Evolutionary conservation across 176 grass and related monocot species (phyloP).

Genomic region (Oryza punctata): DNA sequence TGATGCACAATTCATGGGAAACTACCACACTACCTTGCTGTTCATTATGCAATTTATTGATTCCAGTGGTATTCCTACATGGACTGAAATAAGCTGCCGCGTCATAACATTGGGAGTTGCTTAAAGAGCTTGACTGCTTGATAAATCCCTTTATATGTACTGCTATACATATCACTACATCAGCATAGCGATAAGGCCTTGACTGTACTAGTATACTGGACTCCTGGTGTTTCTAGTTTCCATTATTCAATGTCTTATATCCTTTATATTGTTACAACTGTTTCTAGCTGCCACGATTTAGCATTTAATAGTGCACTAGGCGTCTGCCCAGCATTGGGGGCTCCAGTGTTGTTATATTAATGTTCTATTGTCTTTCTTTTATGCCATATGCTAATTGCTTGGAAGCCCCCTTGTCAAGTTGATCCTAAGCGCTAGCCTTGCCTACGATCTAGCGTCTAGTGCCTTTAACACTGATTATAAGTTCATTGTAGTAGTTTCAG

Average conservation of each 20-base stretch:
- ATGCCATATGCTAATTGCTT: background rate
- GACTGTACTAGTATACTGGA: background rate
- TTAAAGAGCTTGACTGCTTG: slow-evolving; percentile 2
- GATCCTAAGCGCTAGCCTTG: no score
- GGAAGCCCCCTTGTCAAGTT: no score
- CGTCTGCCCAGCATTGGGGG: background rate
- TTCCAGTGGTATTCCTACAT: slow-evolving; percentile 4
- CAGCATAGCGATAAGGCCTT: background rate
- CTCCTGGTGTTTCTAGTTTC: background rate
- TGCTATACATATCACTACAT: background rate
- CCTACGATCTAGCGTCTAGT: background rate
- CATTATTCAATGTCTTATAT: background rate
- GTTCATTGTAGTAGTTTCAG: background rate
- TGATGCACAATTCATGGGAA: background rate
- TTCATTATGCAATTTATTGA: background rate
- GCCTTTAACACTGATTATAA: no score
- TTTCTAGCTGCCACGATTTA: background rate
- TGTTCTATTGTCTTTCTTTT: background rate
- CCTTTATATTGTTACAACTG: background rate
- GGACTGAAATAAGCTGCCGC: background rate
- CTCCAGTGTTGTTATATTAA: background rate
- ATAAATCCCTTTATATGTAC: slow-evolving; percentile 33
- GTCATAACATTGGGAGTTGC: background rate
- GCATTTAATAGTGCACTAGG: background rate
- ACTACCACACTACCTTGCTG: background rate